These are phyloP conservation scores for Colletotrichum coccodes DNA, from an alignment of 2,329 filamentous ascomycete genomes.

Conservation along the genomic window DNA sequence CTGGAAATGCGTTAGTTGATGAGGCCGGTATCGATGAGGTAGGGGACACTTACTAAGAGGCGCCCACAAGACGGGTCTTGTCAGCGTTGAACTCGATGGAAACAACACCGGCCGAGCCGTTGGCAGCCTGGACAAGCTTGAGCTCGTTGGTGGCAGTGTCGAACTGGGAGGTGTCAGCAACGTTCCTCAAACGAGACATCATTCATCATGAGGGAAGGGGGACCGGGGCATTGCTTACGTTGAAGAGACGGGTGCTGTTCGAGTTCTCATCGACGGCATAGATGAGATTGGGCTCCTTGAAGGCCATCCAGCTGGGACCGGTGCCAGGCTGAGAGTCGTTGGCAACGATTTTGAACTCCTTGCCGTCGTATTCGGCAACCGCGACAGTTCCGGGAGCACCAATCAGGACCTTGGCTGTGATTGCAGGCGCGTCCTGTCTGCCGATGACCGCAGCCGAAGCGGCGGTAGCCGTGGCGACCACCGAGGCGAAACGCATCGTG, in stretches of 20 bases:
- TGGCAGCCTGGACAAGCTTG: slow-evolving; percentile 37
- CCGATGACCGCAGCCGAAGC: slow-evolving; percentile 24
- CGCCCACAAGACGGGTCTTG: slow-evolving; percentile 55
- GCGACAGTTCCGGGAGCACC: slow-evolving; percentile 52
- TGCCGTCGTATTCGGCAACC: slow-evolving; percentile 53
- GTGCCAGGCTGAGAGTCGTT: slow-evolving; percentile 44
- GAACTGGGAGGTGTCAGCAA: slow-evolving; percentile 37
- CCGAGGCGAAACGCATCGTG: slow-evolving; percentile 23
- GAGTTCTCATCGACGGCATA: slow-evolving; percentile 61
- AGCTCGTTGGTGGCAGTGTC: slow-evolving; percentile 45
- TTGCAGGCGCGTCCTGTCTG: slow-evolving; percentile 6
- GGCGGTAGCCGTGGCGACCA: slow-evolving; percentile 15
- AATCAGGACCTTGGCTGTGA: slow-evolving; percentile 48
- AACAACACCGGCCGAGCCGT: slow-evolving; percentile 55
- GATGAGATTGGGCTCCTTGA: slow-evolving; percentile 49
- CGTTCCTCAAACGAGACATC: neutral
- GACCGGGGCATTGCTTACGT: slow-evolving; percentile 23
- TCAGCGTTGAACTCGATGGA: slow-evolving; percentile 58
- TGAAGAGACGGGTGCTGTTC: slow-evolving; percentile 50
- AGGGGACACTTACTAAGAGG: slow-evolving; percentile 45
- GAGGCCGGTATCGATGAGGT: too few species aligned
- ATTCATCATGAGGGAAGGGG: neutral
- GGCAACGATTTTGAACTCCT: slow-evolving; percentile 48
- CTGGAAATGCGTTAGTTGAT: slow-evolving; percentile 6
- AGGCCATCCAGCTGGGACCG: slow-evolving; percentile 57